phyloP scores from a whole-genome alignment of 1,284 basidiomycete species.

The Stereum hirsutum region DNA sequence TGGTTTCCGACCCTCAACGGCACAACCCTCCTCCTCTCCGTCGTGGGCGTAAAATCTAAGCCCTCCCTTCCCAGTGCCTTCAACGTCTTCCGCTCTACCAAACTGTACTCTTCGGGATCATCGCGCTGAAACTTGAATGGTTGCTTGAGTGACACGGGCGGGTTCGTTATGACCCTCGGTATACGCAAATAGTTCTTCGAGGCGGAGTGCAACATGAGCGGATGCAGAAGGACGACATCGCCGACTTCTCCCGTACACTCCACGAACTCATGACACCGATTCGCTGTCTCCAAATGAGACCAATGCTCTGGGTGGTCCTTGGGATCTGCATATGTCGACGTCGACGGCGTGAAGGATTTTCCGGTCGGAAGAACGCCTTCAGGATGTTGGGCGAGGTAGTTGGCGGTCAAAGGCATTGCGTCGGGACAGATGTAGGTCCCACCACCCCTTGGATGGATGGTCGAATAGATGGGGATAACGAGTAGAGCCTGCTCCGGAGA shows the following conservation, averaged over 20 bases:
- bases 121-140: constrained; percentile 45
- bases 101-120: constrained; percentile 37
- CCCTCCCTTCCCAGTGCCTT: constrained; percentile 37
- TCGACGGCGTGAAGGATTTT: constrained; percentile 36
- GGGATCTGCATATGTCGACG: constrained; percentile 23
- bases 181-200: constrained; percentile 45
- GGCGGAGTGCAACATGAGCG: constrained; percentile 57
- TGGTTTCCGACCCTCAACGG: constrained; percentile 20
- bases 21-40: constrained; percentile 18
- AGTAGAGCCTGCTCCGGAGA: constrained; percentile 53
- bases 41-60: constrained; percentile 28
- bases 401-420: constrained; percentile 38
- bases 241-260: constrained; percentile 49
- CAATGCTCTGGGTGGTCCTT: constrained; percentile 32
- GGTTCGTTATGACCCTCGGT: constrained; percentile 52
- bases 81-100: constrained; percentile 43
- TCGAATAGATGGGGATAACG: constrained; percentile 48
- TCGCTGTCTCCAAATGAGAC: constrained; percentile 32
- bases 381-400: constrained; percentile 44
- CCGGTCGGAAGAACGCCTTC: constrained; percentile 42
- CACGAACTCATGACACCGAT: constrained; percentile 36
- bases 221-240: constrained; percentile 54
- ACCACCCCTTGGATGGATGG: constrained; percentile 42
- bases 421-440: constrained; percentile 50
- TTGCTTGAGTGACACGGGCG: constrained; percentile 40